phyloP scores from a whole-genome alignment of 257 asterid species.

The Solanum rostratum region DNA sequence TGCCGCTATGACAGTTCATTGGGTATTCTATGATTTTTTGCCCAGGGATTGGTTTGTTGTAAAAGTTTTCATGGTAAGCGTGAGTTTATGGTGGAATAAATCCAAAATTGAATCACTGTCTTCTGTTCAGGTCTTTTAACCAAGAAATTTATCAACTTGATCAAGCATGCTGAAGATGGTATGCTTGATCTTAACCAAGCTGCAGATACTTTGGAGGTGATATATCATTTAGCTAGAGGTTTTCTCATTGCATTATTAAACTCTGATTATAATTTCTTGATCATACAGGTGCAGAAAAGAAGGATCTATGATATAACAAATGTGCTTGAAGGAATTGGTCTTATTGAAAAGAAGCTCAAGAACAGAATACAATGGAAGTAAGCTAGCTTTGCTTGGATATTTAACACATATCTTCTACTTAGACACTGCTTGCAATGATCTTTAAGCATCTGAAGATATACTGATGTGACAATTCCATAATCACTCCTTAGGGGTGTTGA shows the following conservation, averaged over 20 bases:
- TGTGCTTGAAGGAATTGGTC: slow-evolving; percentile 97
- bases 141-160: slow-evolving; percentile 35
- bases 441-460: background rate
- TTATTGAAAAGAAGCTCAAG: slow-evolving; percentile 87
- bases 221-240: background rate
- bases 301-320: slow-evolving; percentile 90
- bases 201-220: slow-evolving; percentile 61
- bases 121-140: slow-evolving; percentile 33
- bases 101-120: background rate
- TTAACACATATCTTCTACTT: background rate
- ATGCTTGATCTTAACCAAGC: slow-evolving; percentile 87
- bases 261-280: background rate
- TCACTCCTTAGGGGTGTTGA: slow-evolving; percentile 43
- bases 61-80: background rate
- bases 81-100: background rate
- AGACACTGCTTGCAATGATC: background rate
- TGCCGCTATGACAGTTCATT: slow-evolving; percentile 92
- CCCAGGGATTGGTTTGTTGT: background rate
- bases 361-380: slow-evolving; percentile 59
- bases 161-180: slow-evolving; percentile 64
- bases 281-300: slow-evolving; percentile 46
- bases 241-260: background rate
- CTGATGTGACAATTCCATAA: background rate
- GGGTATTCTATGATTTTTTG: slow-evolving; percentile 22
- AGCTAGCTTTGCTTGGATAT: slow-evolving; percentile 10